Base-by-base conservation (phyloP, 305 asterid species). In the Fraxinus floribunda region DNA sequence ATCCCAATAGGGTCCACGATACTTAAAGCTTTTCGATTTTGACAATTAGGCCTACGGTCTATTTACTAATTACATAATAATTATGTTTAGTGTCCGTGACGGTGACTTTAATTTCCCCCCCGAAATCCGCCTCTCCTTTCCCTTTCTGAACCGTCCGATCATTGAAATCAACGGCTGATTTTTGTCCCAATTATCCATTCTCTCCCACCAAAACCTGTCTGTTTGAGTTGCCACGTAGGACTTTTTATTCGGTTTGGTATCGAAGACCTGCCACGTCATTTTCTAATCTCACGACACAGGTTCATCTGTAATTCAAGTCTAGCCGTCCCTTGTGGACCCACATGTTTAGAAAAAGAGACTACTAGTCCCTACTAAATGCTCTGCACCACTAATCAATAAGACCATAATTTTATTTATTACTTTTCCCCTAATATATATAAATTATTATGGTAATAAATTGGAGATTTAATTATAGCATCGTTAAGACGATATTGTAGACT, bases 181-280 rank as follows among this genome's bases (percentile, higher is more conserved):
- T 89, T 75, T 13, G 26, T 77, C 86, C 82, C 68, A 75, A 9
- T 24, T 52, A 83, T 78, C 89, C 87, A 81, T 85, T 79, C 74
- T 66, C 82, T 26, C 88, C 87, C 87, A 83, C 88, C 82, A 38
- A 77, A 85, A 86, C 81, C 86, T 81, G 86, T 76, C 78, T 36
- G 74, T 36, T 73, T 79, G 73, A 66, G 16, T 30, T 85, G 93
- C 92, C 92, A 92, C 89, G 90, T 89, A 73, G 92, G 93, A 90
- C 88, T 41, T 84, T 83, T 84, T 77, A 89, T 73, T 36, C 70
- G 75, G 38, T 64, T 81, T 72, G 82, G 87, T 73, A 87, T 92
- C 86, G 88, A 76, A 11, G 66, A 38, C 78, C 84, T 83, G 84
- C 95, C 97, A 93, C 93, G 94, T 92, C 89, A 85, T 39, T 78